These are phyloP conservation scores for Crithidia mellificae DNA, from an alignment of 208 protist genomes.

Conservation along the genomic window DNA sequence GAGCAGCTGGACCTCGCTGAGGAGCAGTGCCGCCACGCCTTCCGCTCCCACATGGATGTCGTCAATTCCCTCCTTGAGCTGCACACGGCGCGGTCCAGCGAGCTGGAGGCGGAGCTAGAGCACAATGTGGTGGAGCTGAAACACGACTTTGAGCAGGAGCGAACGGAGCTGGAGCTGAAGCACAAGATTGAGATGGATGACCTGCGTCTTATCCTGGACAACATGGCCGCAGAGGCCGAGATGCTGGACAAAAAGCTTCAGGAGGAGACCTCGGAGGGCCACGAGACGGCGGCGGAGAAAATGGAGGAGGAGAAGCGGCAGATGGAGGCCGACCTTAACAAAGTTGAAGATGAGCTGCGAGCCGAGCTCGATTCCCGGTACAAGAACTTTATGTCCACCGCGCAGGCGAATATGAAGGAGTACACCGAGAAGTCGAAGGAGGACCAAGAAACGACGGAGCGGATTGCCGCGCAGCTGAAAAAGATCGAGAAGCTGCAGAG, in stretches of 20 bases:
- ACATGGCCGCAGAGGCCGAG: slow-evolving; percentile 88
- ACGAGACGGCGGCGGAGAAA: slow-evolving; percentile 92
- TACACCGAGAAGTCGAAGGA: slow-evolving; percentile 95
- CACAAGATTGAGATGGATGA: slow-evolving; percentile 84
- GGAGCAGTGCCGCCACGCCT: slow-evolving; percentile 92
- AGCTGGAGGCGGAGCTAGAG: slow-evolving; percentile 92
- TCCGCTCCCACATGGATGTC: slow-evolving; percentile 90
- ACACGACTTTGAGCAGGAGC: slow-evolving; percentile 92
- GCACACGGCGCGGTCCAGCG: slow-evolving; percentile 73
- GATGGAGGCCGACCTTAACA: slow-evolving; percentile 81
- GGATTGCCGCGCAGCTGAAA: slow-evolving; percentile 88
- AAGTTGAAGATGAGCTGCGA: slow-evolving; percentile 68
- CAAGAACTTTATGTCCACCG: slow-evolving; percentile 91
- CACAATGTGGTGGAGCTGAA: slow-evolving; percentile 88
- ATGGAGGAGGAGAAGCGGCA: slow-evolving; percentile 92
- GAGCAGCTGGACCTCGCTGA: slow-evolving; percentile 90
- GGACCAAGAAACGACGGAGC: slow-evolving; percentile 90
- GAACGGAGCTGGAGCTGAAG: slow-evolving; percentile 77
- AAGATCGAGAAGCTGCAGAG: slow-evolving; percentile 95
- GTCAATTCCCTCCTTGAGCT: slow-evolving; percentile 91
- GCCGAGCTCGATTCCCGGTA: slow-evolving; percentile 83
- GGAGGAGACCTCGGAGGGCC: slow-evolving; percentile 81
- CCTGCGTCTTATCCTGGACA: slow-evolving; percentile 89
- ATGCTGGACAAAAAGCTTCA: slow-evolving; percentile 88
- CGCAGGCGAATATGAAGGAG: slow-evolving; percentile 94